phyloP scores from a whole-genome alignment of 805 yeast species.

The Alloascoidea africana region DNA sequence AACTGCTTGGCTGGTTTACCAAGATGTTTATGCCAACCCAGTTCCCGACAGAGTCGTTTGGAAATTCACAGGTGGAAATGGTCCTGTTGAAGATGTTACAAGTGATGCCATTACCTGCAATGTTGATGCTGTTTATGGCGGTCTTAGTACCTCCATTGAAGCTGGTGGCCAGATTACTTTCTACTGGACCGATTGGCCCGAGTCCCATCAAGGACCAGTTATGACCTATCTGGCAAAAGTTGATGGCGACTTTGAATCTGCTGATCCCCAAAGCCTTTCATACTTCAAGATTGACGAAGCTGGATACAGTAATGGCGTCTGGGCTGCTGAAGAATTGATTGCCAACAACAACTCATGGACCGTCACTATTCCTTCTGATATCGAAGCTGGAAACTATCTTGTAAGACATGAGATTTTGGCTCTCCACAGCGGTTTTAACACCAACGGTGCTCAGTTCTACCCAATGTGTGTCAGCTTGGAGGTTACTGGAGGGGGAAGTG shows the following conservation, averaged over 20 bases:
- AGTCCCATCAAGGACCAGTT: conserved; percentile 7
- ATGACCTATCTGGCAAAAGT: conserved; percentile 7
- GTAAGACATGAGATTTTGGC: conserved; percentile 8
- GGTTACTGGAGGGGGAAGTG: conserved; percentile 3
- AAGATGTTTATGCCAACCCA: neutral
- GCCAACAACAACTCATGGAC: conserved; percentile 6
- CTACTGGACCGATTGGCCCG: conserved; percentile 5
- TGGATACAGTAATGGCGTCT: conserved; percentile 4
- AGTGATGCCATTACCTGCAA: conserved; percentile 6
- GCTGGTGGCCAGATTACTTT: conserved; percentile 6
- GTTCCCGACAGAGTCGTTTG: conserved; percentile 1
- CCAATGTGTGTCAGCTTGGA: conserved; percentile 7
- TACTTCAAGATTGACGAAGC: conserved; percentile 7
- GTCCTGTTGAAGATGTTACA: conserved; percentile 7
- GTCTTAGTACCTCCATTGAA: conserved; percentile 4
- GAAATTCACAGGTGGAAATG: conserved; percentile 3
- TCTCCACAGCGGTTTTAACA: conserved; percentile 3
- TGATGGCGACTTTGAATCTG: neutral
- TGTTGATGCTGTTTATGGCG: conserved; percentile 5
- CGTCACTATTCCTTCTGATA: conserved; percentile 5
- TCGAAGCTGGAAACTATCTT: conserved; percentile 7
- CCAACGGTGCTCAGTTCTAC: conserved; percentile 5
- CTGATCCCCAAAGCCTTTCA: neutral
- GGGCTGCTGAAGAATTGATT: conserved; percentile 7
- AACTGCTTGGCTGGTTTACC: neutral